Conservation (phyloP, 2,329 filamentous ascomycete species). For the Endoconidiophora polonica region DNA sequence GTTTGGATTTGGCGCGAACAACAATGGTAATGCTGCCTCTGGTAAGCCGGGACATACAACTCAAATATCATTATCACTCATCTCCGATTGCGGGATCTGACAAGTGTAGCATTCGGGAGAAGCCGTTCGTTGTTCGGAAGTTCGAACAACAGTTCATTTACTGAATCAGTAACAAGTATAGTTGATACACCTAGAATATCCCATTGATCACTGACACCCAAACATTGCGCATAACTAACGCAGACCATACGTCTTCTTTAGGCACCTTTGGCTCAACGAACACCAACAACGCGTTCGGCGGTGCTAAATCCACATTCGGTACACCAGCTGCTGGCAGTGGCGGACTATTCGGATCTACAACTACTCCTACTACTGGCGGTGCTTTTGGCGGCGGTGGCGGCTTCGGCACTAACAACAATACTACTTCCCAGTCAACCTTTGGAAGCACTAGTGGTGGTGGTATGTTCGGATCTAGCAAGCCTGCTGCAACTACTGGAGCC, state of each 20-base stretch:
- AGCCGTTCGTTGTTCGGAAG: background rate
- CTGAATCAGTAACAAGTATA: no score
- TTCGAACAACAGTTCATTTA: background rate
- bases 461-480: conserved; percentile 38
- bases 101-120: no score
- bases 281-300: conserved; percentile 22
- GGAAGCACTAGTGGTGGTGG: conserved; percentile 20
- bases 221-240: background rate
- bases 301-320: conserved; percentile 36
- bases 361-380: conserved; percentile 20
- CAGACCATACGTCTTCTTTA: conserved; percentile 3
- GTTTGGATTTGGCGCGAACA: conserved; percentile 28
- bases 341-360: conserved; percentile 29
- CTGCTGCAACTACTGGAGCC: conserved; percentile 18
- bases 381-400: conserved; percentile 20
- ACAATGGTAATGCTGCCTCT: conserved; percentile 21
- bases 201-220: conserved; percentile 12
- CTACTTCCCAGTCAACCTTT: conserved; percentile 16
- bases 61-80: conserved; percentile 26
- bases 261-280: conserved; percentile 16
- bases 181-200: conserved; percentile 3
- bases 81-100: no score
- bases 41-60: conserved; percentile 8
- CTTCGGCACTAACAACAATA: conserved; percentile 23
- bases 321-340: conserved; percentile 26